phyloP scores from a whole-genome alignment of 2,329 filamentous ascomycete species.

The Xylariaceae sp. region DNA sequence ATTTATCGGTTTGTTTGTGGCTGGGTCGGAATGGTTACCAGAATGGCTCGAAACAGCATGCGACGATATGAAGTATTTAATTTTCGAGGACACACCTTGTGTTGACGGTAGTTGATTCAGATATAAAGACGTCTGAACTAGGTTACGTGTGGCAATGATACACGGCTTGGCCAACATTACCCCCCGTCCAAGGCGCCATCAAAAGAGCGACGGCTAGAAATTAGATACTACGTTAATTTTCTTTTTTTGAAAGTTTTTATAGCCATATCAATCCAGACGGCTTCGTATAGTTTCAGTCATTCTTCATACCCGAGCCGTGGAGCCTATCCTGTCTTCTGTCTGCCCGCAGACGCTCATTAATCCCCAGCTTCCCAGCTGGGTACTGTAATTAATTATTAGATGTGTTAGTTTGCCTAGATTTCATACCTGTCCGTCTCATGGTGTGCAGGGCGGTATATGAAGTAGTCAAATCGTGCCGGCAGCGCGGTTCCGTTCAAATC shows the following conservation, averaged over 20 bases:
- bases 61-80: neutral
- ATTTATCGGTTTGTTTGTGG: neutral
- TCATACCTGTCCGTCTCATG: constrained; percentile 49
- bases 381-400: neutral
- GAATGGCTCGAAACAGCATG: neutral
- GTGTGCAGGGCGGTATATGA: constrained; percentile 47
- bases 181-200: neutral
- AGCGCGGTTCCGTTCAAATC: constrained; percentile 50
- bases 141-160: neutral
- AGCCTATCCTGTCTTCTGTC: neutral
- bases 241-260: too few relatives aligned
- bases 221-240: neutral
- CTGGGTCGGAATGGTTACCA: neutral
- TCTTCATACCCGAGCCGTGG: neutral
- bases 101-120: neutral
- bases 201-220: neutral
- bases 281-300: neutral
- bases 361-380: neutral
- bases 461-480: constrained; percentile 49
- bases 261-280: neutral
- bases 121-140: neutral
- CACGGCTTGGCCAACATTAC: neutral
- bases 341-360: too few relatives aligned
- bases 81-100: neutral
- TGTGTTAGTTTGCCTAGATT: constrained; percentile 23